Evolutionary conservation across 805 yeast species (phyloP), one percentile per base, ranked within the genome.

Genomic region (Lipomyces orientalis): DNA sequence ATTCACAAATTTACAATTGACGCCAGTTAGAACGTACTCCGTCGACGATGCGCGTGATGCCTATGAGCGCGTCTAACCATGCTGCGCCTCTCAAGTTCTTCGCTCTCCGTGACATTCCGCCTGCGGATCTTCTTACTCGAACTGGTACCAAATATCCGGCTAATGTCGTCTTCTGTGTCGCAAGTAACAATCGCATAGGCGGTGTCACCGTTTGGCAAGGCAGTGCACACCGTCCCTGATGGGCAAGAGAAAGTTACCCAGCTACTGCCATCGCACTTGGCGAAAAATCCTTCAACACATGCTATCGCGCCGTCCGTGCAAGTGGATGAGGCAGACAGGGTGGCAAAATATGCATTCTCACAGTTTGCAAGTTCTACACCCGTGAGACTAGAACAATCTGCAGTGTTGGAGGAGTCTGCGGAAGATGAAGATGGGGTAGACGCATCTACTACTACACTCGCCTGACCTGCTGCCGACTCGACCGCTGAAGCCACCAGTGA

Each of bases 171-270:
- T 19, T 60, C 58, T 33, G 71, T 51, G 54, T 69, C 72, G 57
- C 72, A 69, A n/a, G 70, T 65, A 19, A 69, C 64, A 12, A 61
- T 51, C 22, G 58, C 59, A 16, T 25, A 25, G 29, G 56, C 39
- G 35, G 34, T 69, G 46, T 70, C 71, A n/a, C 77, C 74, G 58
- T 78, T 79, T 64, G 79, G 81, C 49, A 75, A 73, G 31, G 90
- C 89, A 71, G 79, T 83, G 77, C 92, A 88, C 1, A 86, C 80
- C 2, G 91, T 87, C 58, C 89, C 89, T 1, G 83, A 78, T n/a
- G 89, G 85, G 79, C 92, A 88, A 52, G 77, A 81, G 74, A 82
- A 81, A 22, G 73, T 75, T 14, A 85, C 88, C 91, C 91, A 88
- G 31, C 76, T 65, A 52, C 88, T 87, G 73, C 79, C 80, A 72